A percentile compares a stretch with the other conserved stretches of the same genome.
Evolutionary conservation across 768 basidiomycete genomes (phyloP).

Genomic region (Russula ochroleuca): DNA sequence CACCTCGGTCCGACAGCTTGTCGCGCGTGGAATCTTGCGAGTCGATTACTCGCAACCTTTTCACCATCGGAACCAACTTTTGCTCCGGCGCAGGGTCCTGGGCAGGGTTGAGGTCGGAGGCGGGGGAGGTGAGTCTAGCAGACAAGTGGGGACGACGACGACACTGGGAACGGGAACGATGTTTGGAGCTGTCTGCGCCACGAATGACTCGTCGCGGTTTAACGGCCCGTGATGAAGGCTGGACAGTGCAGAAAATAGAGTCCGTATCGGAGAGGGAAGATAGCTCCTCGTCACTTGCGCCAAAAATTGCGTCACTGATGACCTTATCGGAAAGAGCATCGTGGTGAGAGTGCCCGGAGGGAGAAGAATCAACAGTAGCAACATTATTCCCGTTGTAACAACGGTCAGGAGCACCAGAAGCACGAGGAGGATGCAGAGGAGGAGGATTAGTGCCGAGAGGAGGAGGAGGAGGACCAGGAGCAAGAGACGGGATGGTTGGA

Average conservation of each 20-base stretch:
- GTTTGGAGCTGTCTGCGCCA: slow-evolving; percentile 2
- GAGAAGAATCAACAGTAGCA: slow-evolving; percentile 22
- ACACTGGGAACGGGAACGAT: slow-evolving; percentile 7
- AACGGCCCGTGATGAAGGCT: slow-evolving; percentile 18
- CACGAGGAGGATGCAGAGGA: slow-evolving; percentile 23
- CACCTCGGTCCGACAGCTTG: background rate
- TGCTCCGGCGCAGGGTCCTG: slow-evolving; percentile 25
- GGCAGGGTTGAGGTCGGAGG: background rate
- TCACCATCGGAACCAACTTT: slow-evolving; percentile 27
- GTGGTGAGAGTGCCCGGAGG: slow-evolving; percentile 21
- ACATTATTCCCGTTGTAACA: slow-evolving; percentile 13
- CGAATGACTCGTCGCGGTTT: slow-evolving; percentile 6
- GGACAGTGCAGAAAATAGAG: slow-evolving; percentile 14
- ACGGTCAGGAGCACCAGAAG: slow-evolving; percentile 23
- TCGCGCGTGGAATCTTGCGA: slow-evolving; percentile 17
- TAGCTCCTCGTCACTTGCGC: slow-evolving; percentile 30
- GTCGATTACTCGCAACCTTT: slow-evolving; percentile 21
- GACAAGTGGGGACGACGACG: slow-evolving; percentile 14
- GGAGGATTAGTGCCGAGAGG: slow-evolving; percentile 18
- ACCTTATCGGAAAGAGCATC: slow-evolving; percentile 21
- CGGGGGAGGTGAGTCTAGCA: slow-evolving; percentile 1
- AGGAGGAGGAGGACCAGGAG: slow-evolving; percentile 23
- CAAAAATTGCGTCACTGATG: slow-evolving; percentile 26
- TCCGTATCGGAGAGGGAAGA: slow-evolving; percentile 38
- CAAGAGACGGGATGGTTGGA: slow-evolving; percentile 9